Conservation (phyloP, 768 basidiomycete species). For the Mycena capillaripes region DNA sequence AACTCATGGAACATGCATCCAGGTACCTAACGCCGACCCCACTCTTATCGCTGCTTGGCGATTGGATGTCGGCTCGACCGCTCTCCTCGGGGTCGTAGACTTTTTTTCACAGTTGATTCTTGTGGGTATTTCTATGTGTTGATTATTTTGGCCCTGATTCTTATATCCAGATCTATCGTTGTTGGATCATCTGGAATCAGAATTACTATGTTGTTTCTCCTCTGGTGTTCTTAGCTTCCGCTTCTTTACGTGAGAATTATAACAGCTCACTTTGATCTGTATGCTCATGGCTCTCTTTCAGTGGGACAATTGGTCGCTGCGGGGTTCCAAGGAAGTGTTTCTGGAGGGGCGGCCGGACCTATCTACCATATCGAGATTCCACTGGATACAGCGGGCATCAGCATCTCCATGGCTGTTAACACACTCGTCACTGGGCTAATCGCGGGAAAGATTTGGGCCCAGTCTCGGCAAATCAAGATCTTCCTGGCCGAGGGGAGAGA, state of each 20-base stretch:
- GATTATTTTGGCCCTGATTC: neutral
- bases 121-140: neutral
- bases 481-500: neutral
- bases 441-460: neutral
- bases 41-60: slow-evolving; percentile 3
- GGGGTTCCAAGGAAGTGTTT: neutral
- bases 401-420: neutral
- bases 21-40: slow-evolving; percentile 1
- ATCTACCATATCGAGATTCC: neutral
- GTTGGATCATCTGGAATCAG: slow-evolving; percentile 1
- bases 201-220: slow-evolving; percentile 4
- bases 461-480: neutral
- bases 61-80: neutral
- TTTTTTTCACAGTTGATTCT: neutral
- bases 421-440: neutral
- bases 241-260: neutral
- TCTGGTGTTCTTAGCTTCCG: neutral
- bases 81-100: neutral
- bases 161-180: neutral
- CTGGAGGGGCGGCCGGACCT: neutral
- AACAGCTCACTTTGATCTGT: neutral
- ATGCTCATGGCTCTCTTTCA: neutral
- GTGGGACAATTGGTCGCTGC: neutral
- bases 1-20: slow-evolving; percentile 1
- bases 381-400: neutral